phyloP scores from a whole-genome alignment of 257 asterid species.

The Jasminum sambac region DNA sequence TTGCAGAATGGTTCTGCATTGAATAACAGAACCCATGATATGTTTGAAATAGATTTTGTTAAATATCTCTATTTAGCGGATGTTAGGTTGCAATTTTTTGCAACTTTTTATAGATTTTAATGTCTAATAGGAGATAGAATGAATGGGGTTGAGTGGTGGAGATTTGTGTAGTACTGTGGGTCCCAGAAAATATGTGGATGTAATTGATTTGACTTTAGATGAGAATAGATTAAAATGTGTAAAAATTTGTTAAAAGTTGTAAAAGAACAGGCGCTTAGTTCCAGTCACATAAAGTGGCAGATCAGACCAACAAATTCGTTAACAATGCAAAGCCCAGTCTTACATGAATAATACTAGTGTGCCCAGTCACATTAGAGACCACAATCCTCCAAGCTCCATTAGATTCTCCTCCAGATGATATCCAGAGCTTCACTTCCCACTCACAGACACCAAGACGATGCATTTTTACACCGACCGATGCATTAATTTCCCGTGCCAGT shows the following conservation, averaged over 20 bases:
- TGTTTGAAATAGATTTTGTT: background rate
- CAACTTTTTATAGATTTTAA: too few species aligned
- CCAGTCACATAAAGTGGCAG: background rate
- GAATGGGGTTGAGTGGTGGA: too few species aligned
- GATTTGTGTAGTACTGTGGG: too few species aligned
- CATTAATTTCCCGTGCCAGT: conserved; percentile 67
- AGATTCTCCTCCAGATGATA: conserved; percentile 87
- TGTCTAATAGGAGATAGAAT: too few species aligned
- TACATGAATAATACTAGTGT: conserved; percentile 92
- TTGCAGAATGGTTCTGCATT: conserved; percentile 1
- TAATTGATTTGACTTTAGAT: too few species aligned
- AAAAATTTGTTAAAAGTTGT: too few species aligned
- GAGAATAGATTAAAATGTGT: too few species aligned
- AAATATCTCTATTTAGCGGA: conserved; percentile 1
- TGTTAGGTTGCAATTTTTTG: too few species aligned
- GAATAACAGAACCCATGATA: conserved; percentile 1
- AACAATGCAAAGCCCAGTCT: conserved; percentile 29
- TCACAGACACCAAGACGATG: conserved; percentile 89
- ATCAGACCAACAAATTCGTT: background rate
- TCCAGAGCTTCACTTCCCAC: conserved; percentile 96
- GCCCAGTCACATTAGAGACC: conserved; percentile 87
- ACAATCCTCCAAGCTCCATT: conserved; percentile 97
- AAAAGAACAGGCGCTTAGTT: too few species aligned
- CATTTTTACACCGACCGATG: conserved; percentile 86
- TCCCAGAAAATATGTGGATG: too few species aligned